phyloP scores from a whole-genome alignment of 2,329 filamentous ascomycete genomes.

The Neurospora sp. region DNA sequence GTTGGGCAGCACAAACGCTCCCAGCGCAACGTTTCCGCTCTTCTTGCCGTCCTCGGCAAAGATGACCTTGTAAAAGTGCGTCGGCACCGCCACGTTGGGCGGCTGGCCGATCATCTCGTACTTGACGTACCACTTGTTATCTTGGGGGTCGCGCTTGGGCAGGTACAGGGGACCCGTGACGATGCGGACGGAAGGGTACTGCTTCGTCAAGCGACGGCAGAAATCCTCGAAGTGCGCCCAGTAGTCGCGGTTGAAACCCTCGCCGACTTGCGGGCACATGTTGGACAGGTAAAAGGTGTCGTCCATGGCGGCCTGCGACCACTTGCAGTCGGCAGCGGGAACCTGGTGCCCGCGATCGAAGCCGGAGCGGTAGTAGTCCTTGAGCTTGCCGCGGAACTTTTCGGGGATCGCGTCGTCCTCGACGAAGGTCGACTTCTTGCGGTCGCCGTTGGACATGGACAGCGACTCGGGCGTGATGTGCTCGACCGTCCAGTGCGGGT shows the following conservation, averaged over 20 bases:
- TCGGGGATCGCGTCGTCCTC: constrained; percentile 74
- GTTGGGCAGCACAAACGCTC: constrained; percentile 92
- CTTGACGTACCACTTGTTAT: constrained; percentile 89
- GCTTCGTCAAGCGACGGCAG: constrained; percentile 68
- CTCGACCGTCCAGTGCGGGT: constrained; percentile 91
- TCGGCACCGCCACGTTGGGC: constrained; percentile 90
- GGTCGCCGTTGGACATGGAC: constrained; percentile 63
- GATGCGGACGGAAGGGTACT: constrained; percentile 79
- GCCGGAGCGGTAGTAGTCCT: constrained; percentile 90
- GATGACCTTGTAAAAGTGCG: constrained; percentile 99
- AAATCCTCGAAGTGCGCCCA: constrained; percentile 99
- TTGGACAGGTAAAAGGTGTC: constrained; percentile 88
- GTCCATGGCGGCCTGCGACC: constrained; percentile 90
- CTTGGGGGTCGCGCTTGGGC: constrained; percentile 65
- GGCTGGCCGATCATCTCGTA: constrained; percentile 95
- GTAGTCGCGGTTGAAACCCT: constrained; percentile 98
- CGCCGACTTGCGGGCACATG: constrained; percentile 97
- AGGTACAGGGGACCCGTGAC: constrained; percentile 93
- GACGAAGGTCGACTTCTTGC: constrained; percentile 70
- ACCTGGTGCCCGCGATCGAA: constrained; percentile 97
- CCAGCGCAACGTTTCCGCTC: constrained; percentile 71
- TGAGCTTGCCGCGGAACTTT: constrained; percentile 79
- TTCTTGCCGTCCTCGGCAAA: constrained; percentile 74
- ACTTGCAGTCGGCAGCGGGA: constrained; percentile 90
- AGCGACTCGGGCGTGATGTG: constrained; percentile 91